Percentiles rank a stretch among this genome's conserved stretches.
These are phyloP conservation scores for Fusarium odoratissimum DNA, from an alignment of 2,329 filamentous ascomycete genomes.

Conservation along the genomic window DNA sequence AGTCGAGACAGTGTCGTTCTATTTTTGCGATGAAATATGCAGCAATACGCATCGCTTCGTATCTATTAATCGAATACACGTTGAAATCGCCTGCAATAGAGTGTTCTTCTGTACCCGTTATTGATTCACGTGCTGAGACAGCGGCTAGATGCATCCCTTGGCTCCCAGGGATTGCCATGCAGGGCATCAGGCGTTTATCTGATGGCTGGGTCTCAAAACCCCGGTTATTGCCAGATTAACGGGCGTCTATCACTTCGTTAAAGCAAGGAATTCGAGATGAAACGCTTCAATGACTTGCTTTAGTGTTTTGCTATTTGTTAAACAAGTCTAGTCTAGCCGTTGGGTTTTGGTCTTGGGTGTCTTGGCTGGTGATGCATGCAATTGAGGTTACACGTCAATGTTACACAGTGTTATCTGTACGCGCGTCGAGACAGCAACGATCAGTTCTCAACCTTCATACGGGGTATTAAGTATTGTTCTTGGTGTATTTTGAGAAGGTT, in stretches of 20 bases:
- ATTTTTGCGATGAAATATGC: constrained; percentile 2
- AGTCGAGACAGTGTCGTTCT: neutral
- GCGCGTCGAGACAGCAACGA: neutral
- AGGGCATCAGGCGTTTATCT: neutral
- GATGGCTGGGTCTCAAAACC: constrained; percentile 5
- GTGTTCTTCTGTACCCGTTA: neutral
- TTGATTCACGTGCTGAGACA: constrained; percentile 13
- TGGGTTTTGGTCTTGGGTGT: neutral
- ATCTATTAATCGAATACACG: neutral
- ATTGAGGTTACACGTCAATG: constrained; percentile 18
- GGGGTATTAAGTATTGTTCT: too few species aligned
- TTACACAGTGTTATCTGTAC: constrained; percentile 5
- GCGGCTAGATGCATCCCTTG: constrained; percentile 6
- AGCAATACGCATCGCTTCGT: neutral
- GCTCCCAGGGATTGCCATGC: neutral
- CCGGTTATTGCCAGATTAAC: neutral
- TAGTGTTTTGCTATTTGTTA: constrained; percentile 6
- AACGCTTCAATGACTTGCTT: constrained; percentile 2
- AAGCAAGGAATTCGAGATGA: constrained; percentile 15
- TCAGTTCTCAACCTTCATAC: neutral
- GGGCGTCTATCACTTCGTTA: neutral
- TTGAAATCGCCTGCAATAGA: neutral
- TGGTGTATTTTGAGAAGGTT: neutral
- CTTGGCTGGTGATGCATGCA: neutral
- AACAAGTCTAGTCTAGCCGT: constrained; percentile 9